Evolutionary conservation across 2,329 filamentous ascomycete genomes (phyloP).

Genomic region (Bretziella fagacearum): DNA sequence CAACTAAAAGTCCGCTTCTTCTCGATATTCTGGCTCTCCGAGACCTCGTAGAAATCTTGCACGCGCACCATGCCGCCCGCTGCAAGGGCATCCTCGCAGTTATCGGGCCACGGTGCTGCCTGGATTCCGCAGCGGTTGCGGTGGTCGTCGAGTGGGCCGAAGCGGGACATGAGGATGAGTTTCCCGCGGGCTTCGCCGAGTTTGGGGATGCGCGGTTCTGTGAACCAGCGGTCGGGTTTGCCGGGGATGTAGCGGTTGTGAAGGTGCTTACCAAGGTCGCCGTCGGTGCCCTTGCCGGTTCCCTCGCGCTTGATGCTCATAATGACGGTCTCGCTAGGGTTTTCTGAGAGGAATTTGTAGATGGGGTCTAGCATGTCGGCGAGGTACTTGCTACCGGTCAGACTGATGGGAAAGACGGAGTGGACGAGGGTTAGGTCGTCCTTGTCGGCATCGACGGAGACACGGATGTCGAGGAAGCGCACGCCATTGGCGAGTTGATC

Average conservation of each 20-base stretch:
- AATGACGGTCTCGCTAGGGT: constrained; percentile 69
- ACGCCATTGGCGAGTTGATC: constrained; percentile 79
- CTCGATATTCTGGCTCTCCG: constrained; percentile 55
- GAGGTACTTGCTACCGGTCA: constrained; percentile 69
- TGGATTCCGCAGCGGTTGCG: constrained; percentile 38
- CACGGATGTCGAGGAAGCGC: constrained; percentile 83
- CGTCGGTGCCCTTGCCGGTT: constrained; percentile 60
- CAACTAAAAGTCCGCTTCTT: constrained; percentile 62
- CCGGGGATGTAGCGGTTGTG: constrained; percentile 50
- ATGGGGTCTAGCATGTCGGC: constrained; percentile 52
- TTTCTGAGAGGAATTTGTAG: constrained; percentile 56
- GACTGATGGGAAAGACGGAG: constrained; percentile 70
- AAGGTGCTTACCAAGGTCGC: constrained; percentile 59
- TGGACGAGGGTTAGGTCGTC: constrained; percentile 72
- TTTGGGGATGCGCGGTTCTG: constrained; percentile 55
- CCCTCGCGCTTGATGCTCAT: constrained; percentile 87
- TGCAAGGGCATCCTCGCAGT: constrained; percentile 58
- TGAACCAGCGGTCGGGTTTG: constrained; percentile 54
- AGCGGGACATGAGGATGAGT: constrained; percentile 71
- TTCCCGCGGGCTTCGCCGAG: constrained; percentile 67
- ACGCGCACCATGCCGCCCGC: constrained; percentile 61
- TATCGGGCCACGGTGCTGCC: constrained; percentile 64
- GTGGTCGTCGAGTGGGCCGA: constrained; percentile 43
- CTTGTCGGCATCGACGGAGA: constrained; percentile 36
- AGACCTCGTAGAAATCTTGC: constrained; percentile 88